phyloP scores from a whole-genome alignment of 2,329 filamentous ascomycete species.

The Xenosphaeropsis pyriputrescens region DNA sequence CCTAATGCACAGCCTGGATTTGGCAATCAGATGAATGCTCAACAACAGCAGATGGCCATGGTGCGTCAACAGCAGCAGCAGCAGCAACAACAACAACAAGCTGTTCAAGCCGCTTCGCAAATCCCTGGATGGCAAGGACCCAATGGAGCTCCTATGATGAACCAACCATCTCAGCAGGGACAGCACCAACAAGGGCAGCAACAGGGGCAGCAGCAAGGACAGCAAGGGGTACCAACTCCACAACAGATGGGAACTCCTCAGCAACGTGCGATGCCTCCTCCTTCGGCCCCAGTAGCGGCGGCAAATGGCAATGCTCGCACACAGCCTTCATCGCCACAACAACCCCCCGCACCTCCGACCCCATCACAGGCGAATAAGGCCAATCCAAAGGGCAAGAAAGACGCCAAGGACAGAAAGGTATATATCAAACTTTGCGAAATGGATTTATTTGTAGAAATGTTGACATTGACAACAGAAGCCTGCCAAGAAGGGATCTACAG shows the following conservation, averaged over 20 bases:
- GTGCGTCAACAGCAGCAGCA: conserved; percentile 29
- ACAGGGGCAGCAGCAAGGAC: too few relatives aligned
- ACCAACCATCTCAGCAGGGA: conserved; percentile 27
- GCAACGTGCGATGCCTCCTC: conserved; percentile 55
- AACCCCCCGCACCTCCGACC: conserved; percentile 57
- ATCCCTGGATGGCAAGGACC: conserved; percentile 17
- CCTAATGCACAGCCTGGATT: conserved; percentile 54
- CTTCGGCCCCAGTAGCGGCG: conserved; percentile 35
- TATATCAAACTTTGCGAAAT: conserved; percentile 10
- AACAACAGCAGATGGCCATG: conserved; percentile 46
- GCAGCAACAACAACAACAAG: conserved; percentile 19
- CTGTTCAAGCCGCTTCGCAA: conserved; percentile 11
- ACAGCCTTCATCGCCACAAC: conserved; percentile 47
- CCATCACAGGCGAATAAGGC: conserved; percentile 60
- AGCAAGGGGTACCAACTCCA: conserved; percentile 8
- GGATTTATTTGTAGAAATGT: conserved; percentile 14
- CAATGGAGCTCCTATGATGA: conserved; percentile 27
- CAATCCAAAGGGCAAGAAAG: conserved; percentile 71
- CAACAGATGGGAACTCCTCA: conserved; percentile 46
- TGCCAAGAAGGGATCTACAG: conserved; percentile 46
- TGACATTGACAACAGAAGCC: conserved; percentile 18
- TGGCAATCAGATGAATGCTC: conserved; percentile 35
- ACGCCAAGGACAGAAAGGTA: conserved; percentile 56
- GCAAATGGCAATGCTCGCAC: conserved; percentile 37
- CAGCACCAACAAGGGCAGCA: conserved; percentile 2